Evolutionary conservation across 1,284 basidiomycete species (phyloP).

Genomic region (Cutaneotrichosporon dermatis): DNA sequence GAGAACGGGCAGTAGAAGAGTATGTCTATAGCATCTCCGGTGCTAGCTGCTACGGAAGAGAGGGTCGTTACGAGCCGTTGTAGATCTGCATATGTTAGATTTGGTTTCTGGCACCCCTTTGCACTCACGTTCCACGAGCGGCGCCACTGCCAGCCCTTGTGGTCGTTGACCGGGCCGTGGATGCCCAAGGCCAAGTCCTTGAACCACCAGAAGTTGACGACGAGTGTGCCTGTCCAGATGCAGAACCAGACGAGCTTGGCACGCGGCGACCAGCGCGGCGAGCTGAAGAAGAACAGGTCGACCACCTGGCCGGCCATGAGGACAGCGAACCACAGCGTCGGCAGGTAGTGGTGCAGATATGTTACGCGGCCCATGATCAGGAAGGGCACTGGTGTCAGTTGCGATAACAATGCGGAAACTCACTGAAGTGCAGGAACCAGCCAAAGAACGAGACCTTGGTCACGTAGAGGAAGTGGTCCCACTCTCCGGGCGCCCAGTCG

Average conservation of each 20-base stretch:
- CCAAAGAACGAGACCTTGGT: constrained; percentile 86
- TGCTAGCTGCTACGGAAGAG: not conserved
- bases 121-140: constrained; percentile 42
- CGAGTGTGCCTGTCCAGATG: constrained; percentile 58
- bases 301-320: constrained; percentile 84
- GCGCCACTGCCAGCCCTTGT: constrained; percentile 76
- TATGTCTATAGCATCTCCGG: constrained; percentile 11
- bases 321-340: constrained; percentile 92
- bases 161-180: constrained; percentile 70
- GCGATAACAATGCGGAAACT: constrained; percentile 35
- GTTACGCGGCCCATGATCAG: constrained; percentile 84
- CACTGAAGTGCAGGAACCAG: constrained; percentile 87
- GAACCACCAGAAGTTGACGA: constrained; percentile 91
- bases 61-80: constrained; percentile 16
- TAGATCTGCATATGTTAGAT: constrained; percentile 20
- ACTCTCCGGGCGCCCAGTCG: constrained; percentile 89
- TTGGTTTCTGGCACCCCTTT: not conserved
- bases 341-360: constrained; percentile 58
- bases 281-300: constrained; percentile 85
- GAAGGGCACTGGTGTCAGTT: constrained; percentile 67
- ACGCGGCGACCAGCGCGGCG: constrained; percentile 57
- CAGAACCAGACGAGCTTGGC: constrained; percentile 73
- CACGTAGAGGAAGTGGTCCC: constrained; percentile 92
- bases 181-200: constrained; percentile 82
- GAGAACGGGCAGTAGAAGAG: constrained; percentile 23